Percentiles rank a stretch among this genome's conserved stretches.
These are phyloP conservation scores for Aeschynomene evenia DNA, from an alignment of 306 rosid species.

Conservation along the genomic window DNA sequence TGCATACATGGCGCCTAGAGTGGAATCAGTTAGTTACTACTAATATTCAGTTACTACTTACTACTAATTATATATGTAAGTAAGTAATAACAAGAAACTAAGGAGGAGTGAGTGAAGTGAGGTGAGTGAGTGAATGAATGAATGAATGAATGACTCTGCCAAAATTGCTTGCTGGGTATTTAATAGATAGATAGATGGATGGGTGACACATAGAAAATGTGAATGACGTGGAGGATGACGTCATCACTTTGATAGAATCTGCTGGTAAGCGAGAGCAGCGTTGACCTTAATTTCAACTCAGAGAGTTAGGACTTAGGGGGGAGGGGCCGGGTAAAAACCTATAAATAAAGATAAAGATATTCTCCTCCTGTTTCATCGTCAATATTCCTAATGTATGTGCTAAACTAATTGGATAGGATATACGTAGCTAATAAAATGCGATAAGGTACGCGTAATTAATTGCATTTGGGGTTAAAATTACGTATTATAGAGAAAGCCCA, in stretches of 20 bases:
- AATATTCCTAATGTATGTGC: too few species aligned
- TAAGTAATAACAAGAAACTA: too few species aligned
- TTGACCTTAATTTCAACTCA: constrained; percentile 45
- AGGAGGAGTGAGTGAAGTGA: not conserved
- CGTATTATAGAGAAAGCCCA: too few species aligned
- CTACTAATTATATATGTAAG: too few species aligned
- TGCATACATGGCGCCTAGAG: constrained; percentile 57
- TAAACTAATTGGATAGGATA: too few species aligned
- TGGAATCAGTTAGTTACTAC: constrained; percentile 4
- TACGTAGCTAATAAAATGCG: too few species aligned
- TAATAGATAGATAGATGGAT: too few species aligned
- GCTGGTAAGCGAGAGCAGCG: constrained; percentile 30
- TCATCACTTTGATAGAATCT: not conserved
- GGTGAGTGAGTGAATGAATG: too few species aligned
- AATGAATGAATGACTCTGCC: not conserved
- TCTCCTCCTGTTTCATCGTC: not conserved
- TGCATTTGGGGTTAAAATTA: too few species aligned
- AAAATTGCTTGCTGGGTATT: too few species aligned
- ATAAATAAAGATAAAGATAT: not conserved
- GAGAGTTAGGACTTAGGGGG: not conserved
- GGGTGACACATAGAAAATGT: constrained; percentile 13
- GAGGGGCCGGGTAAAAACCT: not conserved
- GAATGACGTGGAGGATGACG: constrained; percentile 66
- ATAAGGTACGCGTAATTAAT: too few species aligned
- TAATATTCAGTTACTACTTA: not conserved